A percentile compares a stretch with the other conserved stretches of the same genome.
Conservation (phyloP, 495 filamentous ascomycete species). For the Trichodelitschia bisporula region DNA sequence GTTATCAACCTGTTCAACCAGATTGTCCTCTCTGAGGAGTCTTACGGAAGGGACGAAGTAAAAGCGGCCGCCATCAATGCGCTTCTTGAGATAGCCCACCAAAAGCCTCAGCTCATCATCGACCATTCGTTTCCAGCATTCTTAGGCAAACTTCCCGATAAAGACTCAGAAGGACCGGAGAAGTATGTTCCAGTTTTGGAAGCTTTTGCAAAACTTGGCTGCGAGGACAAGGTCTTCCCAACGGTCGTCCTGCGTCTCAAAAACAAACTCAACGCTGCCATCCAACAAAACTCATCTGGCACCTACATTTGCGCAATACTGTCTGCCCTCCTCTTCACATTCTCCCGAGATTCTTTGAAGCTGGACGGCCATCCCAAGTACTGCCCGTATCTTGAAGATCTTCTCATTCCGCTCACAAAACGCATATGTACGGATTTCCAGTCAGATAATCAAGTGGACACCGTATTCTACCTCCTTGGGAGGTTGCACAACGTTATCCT, state of each 20-base stretch:
- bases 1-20: constrained; percentile 41
- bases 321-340: constrained; percentile 37
- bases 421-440: constrained; percentile 18
- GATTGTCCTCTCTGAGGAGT: constrained; percentile 33
- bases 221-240: constrained; percentile 39
- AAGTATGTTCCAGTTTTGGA: constrained; percentile 36
- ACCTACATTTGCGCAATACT: constrained; percentile 34
- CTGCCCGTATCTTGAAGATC: constrained; percentile 32
- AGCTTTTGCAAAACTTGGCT: constrained; percentile 39
- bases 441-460: constrained; percentile 14
- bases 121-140: constrained; percentile 51
- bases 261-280: constrained; percentile 34
- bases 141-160: constrained; percentile 42
- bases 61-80: constrained; percentile 38
- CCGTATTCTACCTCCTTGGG: constrained; percentile 34
- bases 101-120: constrained; percentile 41
- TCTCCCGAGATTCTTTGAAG: constrained; percentile 24
- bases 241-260: constrained; percentile 41
- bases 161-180: constrained; percentile 16
- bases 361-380: constrained; percentile 23
- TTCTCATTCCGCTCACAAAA: constrained; percentile 22
- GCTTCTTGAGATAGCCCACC: constrained; percentile 37
- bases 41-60: constrained; percentile 27
- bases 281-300: constrained; percentile 28
- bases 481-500: constrained; percentile 36